phyloP scores from a whole-genome alignment of 2,329 filamentous ascomycete genomes.

The Cladosporium sp. region DNA sequence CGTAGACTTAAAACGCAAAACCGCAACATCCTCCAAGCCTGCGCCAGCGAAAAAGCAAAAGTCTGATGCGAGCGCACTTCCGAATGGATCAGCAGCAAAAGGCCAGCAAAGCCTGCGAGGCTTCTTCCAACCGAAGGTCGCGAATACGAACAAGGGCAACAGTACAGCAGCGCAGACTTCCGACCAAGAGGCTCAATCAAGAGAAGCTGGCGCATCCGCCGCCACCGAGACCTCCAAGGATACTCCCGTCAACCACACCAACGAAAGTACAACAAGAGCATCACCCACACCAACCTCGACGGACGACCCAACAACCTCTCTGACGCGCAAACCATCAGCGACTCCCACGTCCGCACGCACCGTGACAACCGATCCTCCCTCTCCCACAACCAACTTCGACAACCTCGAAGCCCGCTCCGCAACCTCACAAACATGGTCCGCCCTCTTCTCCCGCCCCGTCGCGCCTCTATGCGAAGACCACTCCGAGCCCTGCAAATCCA shows the following conservation, averaged over 20 bases:
- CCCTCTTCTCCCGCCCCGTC: conserved; percentile 70
- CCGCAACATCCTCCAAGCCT: conserved; percentile 24
- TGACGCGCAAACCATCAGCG: neutral
- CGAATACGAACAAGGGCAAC: neutral
- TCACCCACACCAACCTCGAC: neutral
- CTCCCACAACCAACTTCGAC: neutral
- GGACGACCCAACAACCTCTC: neutral
- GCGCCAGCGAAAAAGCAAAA: conserved; percentile 50
- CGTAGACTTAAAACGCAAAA: conserved; percentile 32
- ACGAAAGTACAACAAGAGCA: neutral
- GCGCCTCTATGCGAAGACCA: conserved; percentile 79
- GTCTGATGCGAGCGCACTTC: conserved; percentile 30
- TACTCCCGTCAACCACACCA: neutral
- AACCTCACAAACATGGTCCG: conserved; percentile 64
- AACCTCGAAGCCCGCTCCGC: conserved; percentile 23
- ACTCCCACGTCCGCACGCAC: neutral
- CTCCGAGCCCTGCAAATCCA: conserved; percentile 75
- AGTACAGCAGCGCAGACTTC: too few relatives aligned
- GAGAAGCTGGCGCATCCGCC: neutral
- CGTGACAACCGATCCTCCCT: neutral
- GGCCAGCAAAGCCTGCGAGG: conserved; percentile 65
- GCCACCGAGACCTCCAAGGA: neutral
- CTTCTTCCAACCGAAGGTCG: conserved; percentile 67
- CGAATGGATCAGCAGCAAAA: conserved; percentile 30
- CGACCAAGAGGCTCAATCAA: neutral